These are phyloP conservation scores for Bolboschoenoplectus hybrid DNA, from an alignment of 202 grass and related monocot species.

Conservation along the genomic window DNA sequence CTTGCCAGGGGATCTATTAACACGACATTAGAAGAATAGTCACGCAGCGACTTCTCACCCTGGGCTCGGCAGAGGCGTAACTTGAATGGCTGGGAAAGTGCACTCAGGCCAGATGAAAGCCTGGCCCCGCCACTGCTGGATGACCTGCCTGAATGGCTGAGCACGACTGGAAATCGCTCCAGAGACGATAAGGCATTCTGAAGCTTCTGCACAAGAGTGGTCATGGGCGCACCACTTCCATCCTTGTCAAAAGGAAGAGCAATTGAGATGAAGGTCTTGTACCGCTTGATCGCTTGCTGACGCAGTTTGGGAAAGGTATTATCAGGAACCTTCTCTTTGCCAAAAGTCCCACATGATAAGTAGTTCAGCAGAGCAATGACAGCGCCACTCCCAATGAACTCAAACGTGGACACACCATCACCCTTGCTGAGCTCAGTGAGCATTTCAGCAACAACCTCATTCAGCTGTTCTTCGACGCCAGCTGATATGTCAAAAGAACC, in stretches of 20 bases:
- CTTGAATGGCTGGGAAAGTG: slow-evolving; percentile 77
- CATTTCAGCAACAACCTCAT: slow-evolving; percentile 62
- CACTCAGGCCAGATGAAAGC: slow-evolving; percentile 56
- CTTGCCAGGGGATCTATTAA: slow-evolving; percentile 87
- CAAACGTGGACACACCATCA: slow-evolving; percentile 89
- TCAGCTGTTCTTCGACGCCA: slow-evolving; percentile 60
- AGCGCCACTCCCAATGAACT: slow-evolving; percentile 88
- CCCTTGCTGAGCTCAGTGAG: slow-evolving; percentile 73
- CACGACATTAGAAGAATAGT: slow-evolving; percentile 95
- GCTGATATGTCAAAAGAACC: slow-evolving; percentile 53
- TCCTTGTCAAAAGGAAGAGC: slow-evolving; percentile 58
- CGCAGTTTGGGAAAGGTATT: slow-evolving; percentile 60
- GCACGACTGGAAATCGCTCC: slow-evolving; percentile 77
- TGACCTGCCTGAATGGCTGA: slow-evolving; percentile 74
- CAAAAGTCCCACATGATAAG: slow-evolving; percentile 86
- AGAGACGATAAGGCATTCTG: slow-evolving; percentile 77
- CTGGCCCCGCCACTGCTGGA: slow-evolving; percentile 54
- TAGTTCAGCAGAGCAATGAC: slow-evolving; percentile 68
- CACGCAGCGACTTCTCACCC: slow-evolving; percentile 75
- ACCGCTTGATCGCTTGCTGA: slow-evolving; percentile 67
- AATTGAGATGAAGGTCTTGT: slow-evolving; percentile 65
- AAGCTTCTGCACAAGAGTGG: slow-evolving; percentile 73
- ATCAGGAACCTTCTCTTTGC: slow-evolving; percentile 66
- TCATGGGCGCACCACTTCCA: slow-evolving; percentile 58
- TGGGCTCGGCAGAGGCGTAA: slow-evolving; percentile 71